These are phyloP conservation scores for Phlyctochytrium planicorne DNA, from an alignment of 192 early-diverging fungal genomes.

Conservation along the genomic window DNA sequence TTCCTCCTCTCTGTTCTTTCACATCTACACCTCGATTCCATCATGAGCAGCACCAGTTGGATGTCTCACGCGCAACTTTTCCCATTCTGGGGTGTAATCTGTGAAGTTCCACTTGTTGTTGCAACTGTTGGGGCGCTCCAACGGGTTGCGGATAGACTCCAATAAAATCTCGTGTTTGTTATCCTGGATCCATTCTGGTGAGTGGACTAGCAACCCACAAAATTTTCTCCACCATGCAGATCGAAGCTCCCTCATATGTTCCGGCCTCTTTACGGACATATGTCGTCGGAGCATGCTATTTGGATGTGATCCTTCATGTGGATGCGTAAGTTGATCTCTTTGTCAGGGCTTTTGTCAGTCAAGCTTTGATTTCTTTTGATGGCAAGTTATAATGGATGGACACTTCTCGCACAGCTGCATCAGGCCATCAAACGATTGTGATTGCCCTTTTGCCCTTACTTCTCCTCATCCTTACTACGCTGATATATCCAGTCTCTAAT, in stretches of 20 bases:
- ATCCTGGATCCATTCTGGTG: too few relatives aligned
- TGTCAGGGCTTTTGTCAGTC: too few relatives aligned
- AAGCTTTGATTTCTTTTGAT: not conserved
- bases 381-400: not conserved
- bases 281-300: conserved; percentile 56
- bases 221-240: not conserved
- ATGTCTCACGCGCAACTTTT: not conserved
- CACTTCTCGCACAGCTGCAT: not conserved
- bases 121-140: too few relatives aligned
- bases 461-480: not conserved
- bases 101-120: conserved; percentile 1
- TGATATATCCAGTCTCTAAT: not conserved
- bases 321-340: conserved; percentile 29
- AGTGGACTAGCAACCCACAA: not conserved
- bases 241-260: not conserved
- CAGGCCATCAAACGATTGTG: too few relatives aligned
- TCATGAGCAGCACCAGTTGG: not conserved
- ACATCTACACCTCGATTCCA: not conserved
- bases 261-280: not conserved
- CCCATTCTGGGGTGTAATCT: not conserved
- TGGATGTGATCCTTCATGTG: conserved; percentile 65
- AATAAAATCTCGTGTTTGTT: too few relatives aligned
- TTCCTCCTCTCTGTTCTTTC: not conserved
- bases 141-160: too few relatives aligned
- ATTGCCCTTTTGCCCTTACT: not conserved